A percentile compares a stretch with the other conserved stretches of the same genome.
These are phyloP conservation scores for Lecanicillium sp. DNA, from an alignment of 2,329 filamentous ascomycete genomes.

Conservation along the genomic window DNA sequence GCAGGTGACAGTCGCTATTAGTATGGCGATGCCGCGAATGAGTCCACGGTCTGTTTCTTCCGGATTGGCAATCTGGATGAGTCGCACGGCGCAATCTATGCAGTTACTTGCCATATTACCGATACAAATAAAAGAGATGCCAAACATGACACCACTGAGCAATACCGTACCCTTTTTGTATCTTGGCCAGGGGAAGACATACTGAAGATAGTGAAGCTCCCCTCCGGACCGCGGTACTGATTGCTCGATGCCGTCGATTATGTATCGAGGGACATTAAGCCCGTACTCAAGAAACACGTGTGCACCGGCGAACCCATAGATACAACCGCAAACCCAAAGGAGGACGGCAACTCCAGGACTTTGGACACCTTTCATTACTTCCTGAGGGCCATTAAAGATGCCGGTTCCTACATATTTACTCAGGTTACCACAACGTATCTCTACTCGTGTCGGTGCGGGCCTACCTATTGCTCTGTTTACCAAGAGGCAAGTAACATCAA, in stretches of 20 bases:
- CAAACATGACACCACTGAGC: constrained; percentile 36
- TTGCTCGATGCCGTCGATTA: constrained; percentile 28
- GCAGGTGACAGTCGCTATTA: constrained; percentile 32
- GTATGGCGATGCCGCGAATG: constrained; percentile 40
- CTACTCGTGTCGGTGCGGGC: too few species aligned
- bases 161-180: constrained; percentile 26
- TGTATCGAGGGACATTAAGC: constrained; percentile 35
- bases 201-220: constrained; percentile 42
- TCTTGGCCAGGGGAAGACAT: constrained; percentile 30
- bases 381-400: constrained; percentile 26
- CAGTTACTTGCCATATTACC: constrained; percentile 43
- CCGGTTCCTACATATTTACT: constrained; percentile 22
- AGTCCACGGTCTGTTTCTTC: constrained; percentile 19
- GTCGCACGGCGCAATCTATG: constrained; percentile 35
- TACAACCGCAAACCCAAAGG: constrained; percentile 30
- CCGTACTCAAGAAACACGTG: constrained; percentile 38
- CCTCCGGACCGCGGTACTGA: constrained; percentile 36
- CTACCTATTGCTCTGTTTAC: constrained; percentile 30
- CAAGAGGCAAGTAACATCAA: constrained; percentile 27
- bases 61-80: constrained; percentile 26
- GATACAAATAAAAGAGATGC: constrained; percentile 34
- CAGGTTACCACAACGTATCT: constrained; percentile 10
- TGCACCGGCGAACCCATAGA: constrained; percentile 28
- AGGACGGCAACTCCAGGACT: constrained; percentile 27
- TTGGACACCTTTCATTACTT: constrained; percentile 24